Base-by-base conservation (phyloP, 2,329 filamentous ascomycete genomes). In the Sclerotinia sclerotiorum region DNA sequence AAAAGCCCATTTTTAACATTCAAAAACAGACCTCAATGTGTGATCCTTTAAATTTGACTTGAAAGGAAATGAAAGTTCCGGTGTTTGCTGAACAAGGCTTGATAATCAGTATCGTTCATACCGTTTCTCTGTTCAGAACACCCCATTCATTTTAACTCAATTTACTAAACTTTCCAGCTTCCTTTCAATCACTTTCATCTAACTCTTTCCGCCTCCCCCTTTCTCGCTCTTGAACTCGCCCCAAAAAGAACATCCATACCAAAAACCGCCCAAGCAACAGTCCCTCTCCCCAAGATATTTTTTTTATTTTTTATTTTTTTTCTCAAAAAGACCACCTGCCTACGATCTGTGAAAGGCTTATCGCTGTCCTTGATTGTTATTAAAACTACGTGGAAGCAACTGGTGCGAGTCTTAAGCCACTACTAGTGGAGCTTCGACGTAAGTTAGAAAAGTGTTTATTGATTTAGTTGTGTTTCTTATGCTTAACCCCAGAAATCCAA, bases 121-220 rank as follows among this genome's bases (percentile, higher is more conserved):
- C 3, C 4, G 0, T 27, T 5, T 10, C 29, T 35, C 19, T 13
- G 5, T n/a, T 19, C 5, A 19, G 7, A 0, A 15, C 21, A 1
- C 32, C 32, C 32, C 6, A 61, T 32, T 8, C 19, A 32, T 19
- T n/a, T 21, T 17, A 13, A 39, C 5, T 19, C 24, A 60, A 48
- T 32, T 48, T 27, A 48, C 57, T n/a, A 19, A 10, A 46, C 5
- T 10, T 27, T 11, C 32, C 27, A 21, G 21, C 13, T 27, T 27
- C 6, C 15, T 7, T 5, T 11, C 21, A 57, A 42, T 42, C 21
- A 3, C 56, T 5, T 21, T 49, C 21, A 10, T 15, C 4, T 39
- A 19, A 29, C 5, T n/a, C 24, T 58, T 27, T 5, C n/a, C 4
- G 15, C 35, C 6, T 17, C 56, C 2, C n/a, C 19, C 5, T 19